Conservation (phyloP, 345 rosid species). For the Cardiospermum halicacabum region DNA sequence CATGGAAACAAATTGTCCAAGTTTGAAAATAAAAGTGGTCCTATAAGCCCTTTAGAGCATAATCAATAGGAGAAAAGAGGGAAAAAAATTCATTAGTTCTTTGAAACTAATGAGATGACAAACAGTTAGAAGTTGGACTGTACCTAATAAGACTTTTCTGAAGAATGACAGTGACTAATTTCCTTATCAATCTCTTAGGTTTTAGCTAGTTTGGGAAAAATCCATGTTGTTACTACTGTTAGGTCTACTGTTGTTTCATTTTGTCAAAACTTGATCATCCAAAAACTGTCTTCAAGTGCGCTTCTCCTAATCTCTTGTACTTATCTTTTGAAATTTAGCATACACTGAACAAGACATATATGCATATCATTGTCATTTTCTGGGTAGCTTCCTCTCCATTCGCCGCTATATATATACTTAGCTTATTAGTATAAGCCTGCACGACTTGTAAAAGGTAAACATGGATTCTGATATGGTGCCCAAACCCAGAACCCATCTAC, state of each 20-base stretch:
- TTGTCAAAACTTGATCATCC: conserved; percentile 12
- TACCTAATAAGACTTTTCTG: conserved; percentile 1
- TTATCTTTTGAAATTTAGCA: conserved; percentile 18
- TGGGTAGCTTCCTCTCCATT: not conserved
- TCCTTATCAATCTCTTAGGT: not conserved
- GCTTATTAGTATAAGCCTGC: not conserved
- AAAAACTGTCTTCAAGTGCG: conserved; percentile 22
- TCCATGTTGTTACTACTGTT: conserved; percentile 15
- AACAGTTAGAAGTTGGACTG: not conserved
- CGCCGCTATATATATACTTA: not conserved
- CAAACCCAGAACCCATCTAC: conserved; percentile 19
- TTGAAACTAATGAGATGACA: not conserved
- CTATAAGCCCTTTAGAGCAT: not conserved
- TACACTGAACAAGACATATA: not conserved
- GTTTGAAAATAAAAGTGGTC: not conserved
- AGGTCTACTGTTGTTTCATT: conserved; percentile 11
- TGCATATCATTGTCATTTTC: conserved; percentile 10
- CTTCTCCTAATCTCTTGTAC: conserved; percentile 23
- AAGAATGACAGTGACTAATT: not conserved
- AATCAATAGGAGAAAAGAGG: not conserved
- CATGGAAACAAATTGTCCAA: no score
- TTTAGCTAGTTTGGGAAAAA: conserved; percentile 13
- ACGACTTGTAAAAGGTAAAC: conserved; percentile 1
- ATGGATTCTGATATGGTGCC: conserved; percentile 16
- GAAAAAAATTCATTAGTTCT: not conserved